Percentiles rank a stretch among this genome's conserved stretches.
Conservation (phyloP, 371 early-diverging fungal genomes). For the Mucor saturninus region DNA sequence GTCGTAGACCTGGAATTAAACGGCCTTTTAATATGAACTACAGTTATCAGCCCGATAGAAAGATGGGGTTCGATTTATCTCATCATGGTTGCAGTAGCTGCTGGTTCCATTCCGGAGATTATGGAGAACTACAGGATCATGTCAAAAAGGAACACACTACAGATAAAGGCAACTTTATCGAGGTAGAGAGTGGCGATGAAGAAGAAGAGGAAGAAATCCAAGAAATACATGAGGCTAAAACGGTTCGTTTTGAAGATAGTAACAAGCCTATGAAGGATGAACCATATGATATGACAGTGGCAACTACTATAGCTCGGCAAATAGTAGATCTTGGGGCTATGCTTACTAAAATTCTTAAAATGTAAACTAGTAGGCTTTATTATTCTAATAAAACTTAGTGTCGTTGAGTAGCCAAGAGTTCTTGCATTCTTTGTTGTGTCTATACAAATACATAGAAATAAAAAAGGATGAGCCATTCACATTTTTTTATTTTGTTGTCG, state of each 20-base stretch:
- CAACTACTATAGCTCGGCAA: not conserved
- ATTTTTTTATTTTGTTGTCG: not conserved
- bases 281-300: too few species aligned
- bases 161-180: not conserved
- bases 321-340: not conserved
- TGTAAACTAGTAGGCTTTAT: not conserved
- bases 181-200: constrained; percentile 26
- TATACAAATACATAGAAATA: constrained; percentile 5
- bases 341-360: not conserved
- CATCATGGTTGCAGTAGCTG: constrained; percentile 6
- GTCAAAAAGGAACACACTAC: constrained; percentile 4
- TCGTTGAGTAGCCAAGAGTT: constrained; percentile 43
- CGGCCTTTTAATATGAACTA: not conserved
- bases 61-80: not conserved
- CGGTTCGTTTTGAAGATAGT: too few species aligned
- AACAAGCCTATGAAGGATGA: too few species aligned
- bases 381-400: not conserved
- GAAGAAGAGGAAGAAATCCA: not conserved
- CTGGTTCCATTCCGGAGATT: constrained; percentile 1
- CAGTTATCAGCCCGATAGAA: not conserved
- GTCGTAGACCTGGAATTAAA: not conserved
- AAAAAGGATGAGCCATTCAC: not conserved
- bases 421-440: constrained; percentile 59
- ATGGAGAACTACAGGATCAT: constrained; percentile 25
- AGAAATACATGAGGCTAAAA: too few species aligned